Evolutionary conservation across 768 basidiomycete genomes (phyloP).

Genomic region (Favolaschia claudopus): DNA sequence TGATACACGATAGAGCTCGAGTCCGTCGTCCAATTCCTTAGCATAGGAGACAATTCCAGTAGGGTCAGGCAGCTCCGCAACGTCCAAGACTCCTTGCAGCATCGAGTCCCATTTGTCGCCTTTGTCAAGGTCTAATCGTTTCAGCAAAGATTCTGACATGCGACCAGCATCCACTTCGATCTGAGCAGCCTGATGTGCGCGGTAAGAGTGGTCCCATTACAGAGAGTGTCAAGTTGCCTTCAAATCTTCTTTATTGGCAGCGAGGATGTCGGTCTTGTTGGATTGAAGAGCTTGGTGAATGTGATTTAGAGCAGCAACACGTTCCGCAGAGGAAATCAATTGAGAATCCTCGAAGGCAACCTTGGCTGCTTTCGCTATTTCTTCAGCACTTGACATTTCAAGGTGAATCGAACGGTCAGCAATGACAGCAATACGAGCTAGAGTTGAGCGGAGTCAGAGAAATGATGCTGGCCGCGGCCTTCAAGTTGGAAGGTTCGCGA

Average conservation of each 20-base stretch:
- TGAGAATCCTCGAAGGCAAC: slow-evolving; percentile 89
- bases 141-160: slow-evolving; percentile 85
- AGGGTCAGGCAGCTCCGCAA: slow-evolving; percentile 86
- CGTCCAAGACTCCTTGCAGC: slow-evolving; percentile 89
- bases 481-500: too few relatives aligned
- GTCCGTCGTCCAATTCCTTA: slow-evolving; percentile 82
- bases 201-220: neutral
- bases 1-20: slow-evolving; percentile 92
- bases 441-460: too few relatives aligned
- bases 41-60: slow-evolving; percentile 90
- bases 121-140: slow-evolving; percentile 79
- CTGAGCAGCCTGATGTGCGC: slow-evolving; percentile 67
- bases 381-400: slow-evolving; percentile 48
- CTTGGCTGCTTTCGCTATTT: slow-evolving; percentile 83
- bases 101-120: slow-evolving; percentile 95
- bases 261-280: slow-evolving; percentile 73
- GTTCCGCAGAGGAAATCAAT: slow-evolving; percentile 70
- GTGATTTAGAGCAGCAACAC: slow-evolving; percentile 73
- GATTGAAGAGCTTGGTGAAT: slow-evolving; percentile 73
- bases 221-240: slow-evolving; percentile 51
- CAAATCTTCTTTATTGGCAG: slow-evolving; percentile 84
- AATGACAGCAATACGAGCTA: too few relatives aligned
- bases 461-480: too few relatives aligned
- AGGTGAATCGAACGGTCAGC: too few relatives aligned
- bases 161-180: slow-evolving; percentile 81